phyloP scores from a whole-genome alignment of 495 filamentous ascomycete genomes.

The Lophium mytilinum region DNA sequence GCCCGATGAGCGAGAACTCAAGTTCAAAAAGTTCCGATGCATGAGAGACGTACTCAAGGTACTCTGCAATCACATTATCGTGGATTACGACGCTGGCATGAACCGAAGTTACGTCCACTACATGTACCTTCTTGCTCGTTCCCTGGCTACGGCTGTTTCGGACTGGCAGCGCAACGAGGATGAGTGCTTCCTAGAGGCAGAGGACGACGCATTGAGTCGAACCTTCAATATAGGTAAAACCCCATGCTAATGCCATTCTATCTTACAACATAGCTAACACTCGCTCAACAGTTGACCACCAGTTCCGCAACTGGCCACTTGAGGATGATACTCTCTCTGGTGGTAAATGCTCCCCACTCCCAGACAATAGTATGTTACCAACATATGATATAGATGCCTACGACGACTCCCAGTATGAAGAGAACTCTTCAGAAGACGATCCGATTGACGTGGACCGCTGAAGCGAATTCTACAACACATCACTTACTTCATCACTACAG shows the following conservation, averaged over 20 bases:
- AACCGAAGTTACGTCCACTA: conserved; percentile 15
- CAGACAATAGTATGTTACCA: background rate
- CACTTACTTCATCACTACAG: no score
- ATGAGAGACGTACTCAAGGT: conserved; percentile 4
- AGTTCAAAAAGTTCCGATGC: background rate
- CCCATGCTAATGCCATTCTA: background rate
- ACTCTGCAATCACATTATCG: background rate
- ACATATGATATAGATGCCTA: background rate
- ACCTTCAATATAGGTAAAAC: background rate
- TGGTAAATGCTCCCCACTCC: background rate
- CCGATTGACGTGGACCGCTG: no score
- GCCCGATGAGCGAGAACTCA: background rate
- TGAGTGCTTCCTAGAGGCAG: background rate
- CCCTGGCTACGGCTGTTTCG: background rate
- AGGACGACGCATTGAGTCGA: conserved; percentile 3
- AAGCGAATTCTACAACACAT: no score
- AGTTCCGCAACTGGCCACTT: background rate
- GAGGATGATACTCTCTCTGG: background rate
- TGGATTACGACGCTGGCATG: conserved; percentile 8
- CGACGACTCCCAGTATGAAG: background rate
- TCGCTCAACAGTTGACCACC: background rate
- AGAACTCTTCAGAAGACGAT: background rate
- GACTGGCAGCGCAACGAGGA: no score
- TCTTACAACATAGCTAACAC: background rate
- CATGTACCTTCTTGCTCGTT: conserved; percentile 9